Conservation (phyloP, 106 monocot species). For the Phalaenopsis aphrodite region DNA sequence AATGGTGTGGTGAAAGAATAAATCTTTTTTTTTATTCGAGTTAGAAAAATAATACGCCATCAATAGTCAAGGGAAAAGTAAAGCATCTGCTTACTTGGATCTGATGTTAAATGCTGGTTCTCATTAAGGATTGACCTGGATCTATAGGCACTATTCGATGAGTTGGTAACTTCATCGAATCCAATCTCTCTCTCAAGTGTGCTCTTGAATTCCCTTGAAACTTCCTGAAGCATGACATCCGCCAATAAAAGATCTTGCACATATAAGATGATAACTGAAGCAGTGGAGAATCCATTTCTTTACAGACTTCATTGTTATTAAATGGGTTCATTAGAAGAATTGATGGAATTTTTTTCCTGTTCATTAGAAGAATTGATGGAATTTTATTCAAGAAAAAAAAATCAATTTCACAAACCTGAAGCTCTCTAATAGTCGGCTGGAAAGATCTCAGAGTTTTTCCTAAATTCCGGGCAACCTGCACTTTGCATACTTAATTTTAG, state of each 20-base stretch:
- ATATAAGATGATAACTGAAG: background rate
- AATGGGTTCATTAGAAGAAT: background rate
- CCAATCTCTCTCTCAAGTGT: slow-evolving; percentile 93
- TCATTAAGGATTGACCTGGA: slow-evolving; percentile 23
- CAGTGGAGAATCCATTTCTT: background rate
- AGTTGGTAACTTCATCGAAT: slow-evolving; percentile 63
- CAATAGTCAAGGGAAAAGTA: background rate
- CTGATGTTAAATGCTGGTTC: slow-evolving; percentile 26
- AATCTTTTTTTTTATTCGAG: background rate
- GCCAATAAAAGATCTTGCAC: background rate
- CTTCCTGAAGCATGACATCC: slow-evolving; percentile 52
- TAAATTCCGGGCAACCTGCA: slow-evolving; percentile 85
- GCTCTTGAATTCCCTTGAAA: slow-evolving; percentile 96
- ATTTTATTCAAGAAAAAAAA: background rate
- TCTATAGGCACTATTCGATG: slow-evolving; percentile 28
- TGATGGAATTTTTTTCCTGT: background rate
- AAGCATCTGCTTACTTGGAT: slow-evolving; percentile 43
- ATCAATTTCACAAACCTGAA: slow-evolving; percentile 55
- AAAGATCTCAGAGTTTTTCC: slow-evolving; percentile 92
- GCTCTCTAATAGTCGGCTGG: slow-evolving; percentile 93
- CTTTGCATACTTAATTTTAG: slow-evolving; percentile 1
- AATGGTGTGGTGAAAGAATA: background rate
- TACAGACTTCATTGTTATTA: background rate
- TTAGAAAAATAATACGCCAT: background rate
- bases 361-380: background rate